Evolutionary conservation across 202 grass and related monocot species (phyloP).

Genomic region (Alloteropsis angusta): DNA sequence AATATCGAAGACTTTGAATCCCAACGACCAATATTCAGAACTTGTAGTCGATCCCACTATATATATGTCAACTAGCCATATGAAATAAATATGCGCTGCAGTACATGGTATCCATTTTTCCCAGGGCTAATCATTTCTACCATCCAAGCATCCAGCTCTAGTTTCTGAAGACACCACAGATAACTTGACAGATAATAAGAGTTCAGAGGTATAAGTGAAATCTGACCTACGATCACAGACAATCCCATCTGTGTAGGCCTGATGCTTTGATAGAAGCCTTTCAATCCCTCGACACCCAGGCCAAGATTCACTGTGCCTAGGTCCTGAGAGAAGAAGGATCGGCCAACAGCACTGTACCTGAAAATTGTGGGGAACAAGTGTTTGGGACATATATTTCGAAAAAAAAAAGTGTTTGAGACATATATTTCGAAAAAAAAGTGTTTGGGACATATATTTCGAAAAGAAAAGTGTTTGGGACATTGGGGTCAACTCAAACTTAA

Average conservation of each 20-base stretch:
- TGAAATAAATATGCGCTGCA: neutral
- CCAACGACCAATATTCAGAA: neutral
- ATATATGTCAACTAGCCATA: neutral
- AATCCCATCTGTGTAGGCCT: conserved; percentile 60
- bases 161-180: neutral
- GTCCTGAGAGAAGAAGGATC: conserved; percentile 53
- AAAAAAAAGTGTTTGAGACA: no score
- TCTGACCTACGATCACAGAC: conserved; percentile 52
- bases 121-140: neutral
- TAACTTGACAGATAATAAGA: neutral
- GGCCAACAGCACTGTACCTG: conserved; percentile 35
- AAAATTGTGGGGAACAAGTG: neutral
- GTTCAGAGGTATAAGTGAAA: neutral
- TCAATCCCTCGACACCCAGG: conserved; percentile 38
- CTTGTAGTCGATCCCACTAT: neutral
- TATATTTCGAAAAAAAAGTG: no score
- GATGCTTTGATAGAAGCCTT: conserved; percentile 71
- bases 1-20: neutral
- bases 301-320: neutral
- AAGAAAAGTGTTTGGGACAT: no score
- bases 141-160: no score
- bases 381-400: no score
- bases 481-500: neutral
- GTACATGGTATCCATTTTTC: neutral
- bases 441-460: no score